These are phyloP conservation scores for Potentilla sterilis DNA, from an alignment of 306 rosid species.

Conservation along the genomic window DNA sequence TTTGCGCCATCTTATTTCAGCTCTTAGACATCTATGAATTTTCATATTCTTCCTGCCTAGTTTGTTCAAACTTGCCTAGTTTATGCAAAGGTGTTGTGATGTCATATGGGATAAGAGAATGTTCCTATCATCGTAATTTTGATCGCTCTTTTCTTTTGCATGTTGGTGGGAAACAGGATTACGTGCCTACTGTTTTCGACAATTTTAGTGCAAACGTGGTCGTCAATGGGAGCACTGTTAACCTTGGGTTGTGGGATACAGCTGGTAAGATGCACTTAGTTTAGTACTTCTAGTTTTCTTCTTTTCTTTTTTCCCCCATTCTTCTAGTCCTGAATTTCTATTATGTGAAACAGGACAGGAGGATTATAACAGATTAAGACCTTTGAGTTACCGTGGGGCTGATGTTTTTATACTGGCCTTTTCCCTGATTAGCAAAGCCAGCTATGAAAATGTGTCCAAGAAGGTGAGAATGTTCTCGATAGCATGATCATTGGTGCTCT, in stretches of 20 bases:
- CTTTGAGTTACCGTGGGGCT: constrained; percentile 62
- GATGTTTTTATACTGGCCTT: constrained; percentile 57
- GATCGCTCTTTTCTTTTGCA: constrained; percentile 10
- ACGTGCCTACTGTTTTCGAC: constrained; percentile 96
- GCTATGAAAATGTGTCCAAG: constrained; percentile 57
- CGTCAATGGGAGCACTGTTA: constrained; percentile 92
- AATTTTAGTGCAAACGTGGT: constrained; percentile 99
- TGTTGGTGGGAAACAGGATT: constrained; percentile 67
- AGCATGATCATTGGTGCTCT: neutral
- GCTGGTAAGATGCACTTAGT: constrained; percentile 57
- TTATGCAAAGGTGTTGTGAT: neutral
- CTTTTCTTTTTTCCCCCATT: neutral
- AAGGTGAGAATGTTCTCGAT: constrained; percentile 29
- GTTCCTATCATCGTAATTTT: neutral
- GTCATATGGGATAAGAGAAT: neutral
- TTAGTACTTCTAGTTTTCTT: neutral
- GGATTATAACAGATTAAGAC: constrained; percentile 56
- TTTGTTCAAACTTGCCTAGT: neutral
- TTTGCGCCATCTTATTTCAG: constrained; percentile 13
- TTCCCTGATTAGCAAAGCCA: constrained; percentile 58
- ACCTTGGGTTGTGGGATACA: constrained; percentile 98
- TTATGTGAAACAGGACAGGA: constrained; percentile 46
- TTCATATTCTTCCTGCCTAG: neutral
- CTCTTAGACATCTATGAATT: neutral
- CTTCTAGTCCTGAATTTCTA: constrained; percentile 35